Conservation (phyloP, 805 yeast genomes). For the Cephaloascus albidus region DNA sequence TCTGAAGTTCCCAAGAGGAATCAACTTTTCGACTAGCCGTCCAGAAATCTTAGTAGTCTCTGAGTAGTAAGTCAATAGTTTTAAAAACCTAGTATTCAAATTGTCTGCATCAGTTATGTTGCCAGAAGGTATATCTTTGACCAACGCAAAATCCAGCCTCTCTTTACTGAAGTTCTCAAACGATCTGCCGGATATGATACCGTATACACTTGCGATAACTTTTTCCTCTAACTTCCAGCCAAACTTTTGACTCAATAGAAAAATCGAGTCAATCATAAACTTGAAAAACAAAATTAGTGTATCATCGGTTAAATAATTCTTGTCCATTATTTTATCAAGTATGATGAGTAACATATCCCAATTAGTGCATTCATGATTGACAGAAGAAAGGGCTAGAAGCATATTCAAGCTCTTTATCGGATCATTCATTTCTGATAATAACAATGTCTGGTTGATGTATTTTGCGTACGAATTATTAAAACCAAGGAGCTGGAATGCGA, state of each 20-base stretch:
- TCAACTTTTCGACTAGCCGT: constrained; percentile 20
- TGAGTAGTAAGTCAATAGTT: background rate
- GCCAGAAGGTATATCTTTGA: background rate
- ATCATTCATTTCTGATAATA: background rate
- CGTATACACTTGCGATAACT: constrained; percentile 18
- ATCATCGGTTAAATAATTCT: too few relatives aligned
- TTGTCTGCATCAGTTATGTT: background rate
- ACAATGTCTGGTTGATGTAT: constrained; percentile 1
- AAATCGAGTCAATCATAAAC: constrained; percentile 8
- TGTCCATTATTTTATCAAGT: too few relatives aligned
- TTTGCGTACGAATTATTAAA: constrained; percentile 12
- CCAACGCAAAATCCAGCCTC: too few relatives aligned
- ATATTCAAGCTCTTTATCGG: too few relatives aligned
- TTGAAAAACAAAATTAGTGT: too few relatives aligned
- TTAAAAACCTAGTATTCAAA: background rate
- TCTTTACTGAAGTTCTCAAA: background rate
- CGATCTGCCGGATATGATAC: constrained; percentile 15
- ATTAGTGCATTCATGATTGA: too few relatives aligned
- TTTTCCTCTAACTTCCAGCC: constrained; percentile 25
- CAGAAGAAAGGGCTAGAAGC: too few relatives aligned
- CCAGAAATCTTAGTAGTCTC: constrained; percentile 25
- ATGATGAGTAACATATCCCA: too few relatives aligned
- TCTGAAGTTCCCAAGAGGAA: constrained; percentile 9
- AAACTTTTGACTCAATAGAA: constrained; percentile 12
- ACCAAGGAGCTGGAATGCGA: background rate